Percentiles rank a stretch among this genome's conserved stretches.
These are phyloP conservation scores for Niebla homalea DNA, from an alignment of 495 filamentous ascomycete genomes.

Conservation along the genomic window DNA sequence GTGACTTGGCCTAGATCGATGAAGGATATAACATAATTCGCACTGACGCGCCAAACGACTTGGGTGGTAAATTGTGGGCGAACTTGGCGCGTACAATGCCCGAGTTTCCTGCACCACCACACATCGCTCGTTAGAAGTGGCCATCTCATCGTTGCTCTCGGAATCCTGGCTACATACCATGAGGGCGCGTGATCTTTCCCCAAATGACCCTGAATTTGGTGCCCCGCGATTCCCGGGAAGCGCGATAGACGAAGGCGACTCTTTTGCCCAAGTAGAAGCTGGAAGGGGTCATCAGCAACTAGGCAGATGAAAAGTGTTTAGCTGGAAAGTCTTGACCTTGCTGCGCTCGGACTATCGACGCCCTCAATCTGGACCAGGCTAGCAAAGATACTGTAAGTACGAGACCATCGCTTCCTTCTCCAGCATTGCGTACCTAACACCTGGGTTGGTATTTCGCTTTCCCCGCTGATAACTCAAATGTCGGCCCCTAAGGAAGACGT, in stretches of 20 bases:
- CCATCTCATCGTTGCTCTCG: too few relatives aligned
- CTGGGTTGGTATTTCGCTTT: slow-evolving; percentile 71
- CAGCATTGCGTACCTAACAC: slow-evolving; percentile 38
- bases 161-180: slow-evolving; percentile 48
- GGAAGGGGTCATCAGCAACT: not conserved
- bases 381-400: not conserved
- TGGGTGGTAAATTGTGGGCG: slow-evolving; percentile 82
- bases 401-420: not conserved
- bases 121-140: too few relatives aligned
- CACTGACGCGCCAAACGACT: slow-evolving; percentile 91
- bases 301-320: not conserved
- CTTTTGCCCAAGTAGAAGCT: slow-evolving; percentile 92
- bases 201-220: slow-evolving; percentile 98
- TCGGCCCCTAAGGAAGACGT: slow-evolving; percentile 49
- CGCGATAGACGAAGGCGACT: slow-evolving; percentile 94
- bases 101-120: slow-evolving; percentile 58
- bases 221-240: slow-evolving; percentile 78
- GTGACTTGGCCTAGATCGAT: slow-evolving; percentile 33
- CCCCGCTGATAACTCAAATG: slow-evolving; percentile 90
- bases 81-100: slow-evolving; percentile 95
- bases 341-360: slow-evolving; percentile 74
- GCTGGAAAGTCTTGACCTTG: slow-evolving; percentile 38
- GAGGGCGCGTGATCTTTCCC: slow-evolving; percentile 92
- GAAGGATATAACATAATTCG: slow-evolving; percentile 99
- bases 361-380: slow-evolving; percentile 93